These are phyloP conservation scores for Candida pseudoviswanathii DNA, from an alignment of 1,139 yeast species.

Conservation along the genomic window DNA sequence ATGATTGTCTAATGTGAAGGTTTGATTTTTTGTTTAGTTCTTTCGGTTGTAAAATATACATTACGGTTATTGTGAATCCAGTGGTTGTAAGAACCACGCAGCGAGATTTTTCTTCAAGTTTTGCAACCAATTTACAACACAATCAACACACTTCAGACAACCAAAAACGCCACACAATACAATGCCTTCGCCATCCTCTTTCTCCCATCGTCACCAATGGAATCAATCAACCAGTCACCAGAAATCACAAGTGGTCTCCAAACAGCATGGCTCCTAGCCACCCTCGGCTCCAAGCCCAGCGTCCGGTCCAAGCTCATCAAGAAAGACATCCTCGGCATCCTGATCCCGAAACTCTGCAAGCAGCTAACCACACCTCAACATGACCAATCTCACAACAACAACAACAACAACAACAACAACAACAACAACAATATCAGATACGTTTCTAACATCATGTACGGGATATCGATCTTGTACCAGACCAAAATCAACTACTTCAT, in stretches of 20 bases:
- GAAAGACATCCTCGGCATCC: constrained; percentile 38
- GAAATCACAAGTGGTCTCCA: constrained; percentile 18
- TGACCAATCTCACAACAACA: not conserved
- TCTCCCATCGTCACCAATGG: constrained; percentile 7
- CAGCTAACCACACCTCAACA: constrained; percentile 27
- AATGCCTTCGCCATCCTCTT: too few species aligned
- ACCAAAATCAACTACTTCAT: constrained; percentile 51
- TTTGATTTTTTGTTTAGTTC: constrained; percentile 1
- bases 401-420: constrained; percentile 18
- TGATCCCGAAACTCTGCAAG: constrained; percentile 51
- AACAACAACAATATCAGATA: constrained; percentile 37
- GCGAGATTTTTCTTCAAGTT: not conserved
- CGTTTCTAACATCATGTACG: constrained; percentile 55
- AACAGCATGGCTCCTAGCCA: constrained; percentile 37
- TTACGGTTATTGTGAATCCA: not conserved
- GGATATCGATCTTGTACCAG: constrained; percentile 56
- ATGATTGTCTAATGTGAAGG: not conserved
- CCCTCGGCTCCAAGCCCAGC: constrained; percentile 42
- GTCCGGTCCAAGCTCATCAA: constrained; percentile 27
- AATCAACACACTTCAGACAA: not conserved
- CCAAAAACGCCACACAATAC: too few species aligned
- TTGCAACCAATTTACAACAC: constrained; percentile 8
- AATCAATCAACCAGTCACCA: constrained; percentile 8
- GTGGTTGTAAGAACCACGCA: too few species aligned
- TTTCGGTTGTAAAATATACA: not conserved